phyloP scores from a whole-genome alignment of 1,284 basidiomycete genomes.

The Ustilago esculenta region DNA sequence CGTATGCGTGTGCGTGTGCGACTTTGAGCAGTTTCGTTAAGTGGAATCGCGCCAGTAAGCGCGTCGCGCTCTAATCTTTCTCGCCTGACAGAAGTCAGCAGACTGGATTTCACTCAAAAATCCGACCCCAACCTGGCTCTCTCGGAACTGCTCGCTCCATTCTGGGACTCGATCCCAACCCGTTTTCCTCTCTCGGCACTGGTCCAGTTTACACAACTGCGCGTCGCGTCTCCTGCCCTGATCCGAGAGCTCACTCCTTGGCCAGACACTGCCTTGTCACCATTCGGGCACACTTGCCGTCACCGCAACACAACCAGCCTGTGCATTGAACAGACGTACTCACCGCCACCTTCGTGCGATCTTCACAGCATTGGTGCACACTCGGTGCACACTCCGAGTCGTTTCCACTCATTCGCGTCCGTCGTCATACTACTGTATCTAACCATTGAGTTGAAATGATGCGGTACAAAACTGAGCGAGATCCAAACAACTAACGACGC shows the following conservation, averaged over 20 bases:
- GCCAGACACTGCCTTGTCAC: too few relatives aligned
- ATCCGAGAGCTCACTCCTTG: too few relatives aligned
- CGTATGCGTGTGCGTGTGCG: background rate
- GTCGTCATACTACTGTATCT: background rate
- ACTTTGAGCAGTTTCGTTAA: slow-evolving; percentile 1
- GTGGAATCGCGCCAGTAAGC: slow-evolving; percentile 32
- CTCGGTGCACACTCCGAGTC: too few relatives aligned
- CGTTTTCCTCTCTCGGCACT: too few relatives aligned
- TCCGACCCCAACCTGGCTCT: too few relatives aligned
- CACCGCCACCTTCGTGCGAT: too few relatives aligned
- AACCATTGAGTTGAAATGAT: background rate
- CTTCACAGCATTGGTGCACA: too few relatives aligned
- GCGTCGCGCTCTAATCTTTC: slow-evolving; percentile 24
- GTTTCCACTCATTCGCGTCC: too few relatives aligned
- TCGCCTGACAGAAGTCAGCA: background rate
- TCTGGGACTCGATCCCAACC: too few relatives aligned
- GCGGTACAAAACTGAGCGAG: slow-evolving; percentile 7
- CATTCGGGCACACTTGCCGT: background rate
- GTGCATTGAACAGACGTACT: too few relatives aligned
- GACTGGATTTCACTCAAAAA: too few relatives aligned
- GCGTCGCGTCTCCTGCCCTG: slow-evolving; percentile 4
- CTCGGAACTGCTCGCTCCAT: too few relatives aligned
- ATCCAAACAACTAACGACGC: slow-evolving; percentile 1
- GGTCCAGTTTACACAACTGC: slow-evolving; percentile 5
- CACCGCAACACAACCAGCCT: background rate